phyloP scores from a whole-genome alignment of 2,329 filamentous ascomycete species.

The Curvularia eragrostidis region DNA sequence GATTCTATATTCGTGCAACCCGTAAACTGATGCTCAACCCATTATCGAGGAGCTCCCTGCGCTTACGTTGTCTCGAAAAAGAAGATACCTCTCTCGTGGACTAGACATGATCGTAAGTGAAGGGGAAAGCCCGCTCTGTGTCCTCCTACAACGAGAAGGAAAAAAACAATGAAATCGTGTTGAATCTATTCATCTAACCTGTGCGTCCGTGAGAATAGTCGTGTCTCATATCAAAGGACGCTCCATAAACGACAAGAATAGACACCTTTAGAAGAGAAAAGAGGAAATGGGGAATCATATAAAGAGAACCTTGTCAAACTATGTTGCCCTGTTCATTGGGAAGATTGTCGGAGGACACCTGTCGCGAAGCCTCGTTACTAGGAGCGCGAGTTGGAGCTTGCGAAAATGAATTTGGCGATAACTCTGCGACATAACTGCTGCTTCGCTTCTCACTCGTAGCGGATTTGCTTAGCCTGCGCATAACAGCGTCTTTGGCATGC shows the following conservation, averaged over 20 bases:
- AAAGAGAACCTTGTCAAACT: conserved; percentile 12
- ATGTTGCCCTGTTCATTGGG: conserved; percentile 16
- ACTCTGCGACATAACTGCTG: conserved; percentile 15
- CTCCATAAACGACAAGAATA: background rate
- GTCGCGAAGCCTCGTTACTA: conserved; percentile 22
- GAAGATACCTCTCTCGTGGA: conserved; percentile 11
- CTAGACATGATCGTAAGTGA: conserved; percentile 11
- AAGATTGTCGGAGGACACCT: conserved; percentile 24
- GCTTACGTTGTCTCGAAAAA: conserved; percentile 28
- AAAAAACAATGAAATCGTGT: background rate
- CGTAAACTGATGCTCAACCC: conserved; percentile 44
- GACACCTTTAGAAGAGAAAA: background rate
- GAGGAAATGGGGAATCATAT: background rate
- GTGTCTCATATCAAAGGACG: conserved; percentile 4
- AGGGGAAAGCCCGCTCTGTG: conserved; percentile 2
- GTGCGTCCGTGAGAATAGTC: background rate
- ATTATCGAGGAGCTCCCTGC: conserved; percentile 40
- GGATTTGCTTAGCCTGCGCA: conserved; percentile 16
- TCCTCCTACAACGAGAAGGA: conserved; percentile 2
- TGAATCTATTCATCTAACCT: background rate
- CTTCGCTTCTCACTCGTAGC: conserved; percentile 21
- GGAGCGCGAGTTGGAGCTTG: conserved; percentile 34
- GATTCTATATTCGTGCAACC: conserved; percentile 9
- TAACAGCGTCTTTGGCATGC: conserved; percentile 26
- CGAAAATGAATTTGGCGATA: conserved; percentile 20